Percentiles rank a stretch among this genome's conserved stretches.
These are phyloP conservation scores for Tetradesmus lagerheimii DNA, from an alignment of 139 green algal genomes.

Conservation along the genomic window DNA sequence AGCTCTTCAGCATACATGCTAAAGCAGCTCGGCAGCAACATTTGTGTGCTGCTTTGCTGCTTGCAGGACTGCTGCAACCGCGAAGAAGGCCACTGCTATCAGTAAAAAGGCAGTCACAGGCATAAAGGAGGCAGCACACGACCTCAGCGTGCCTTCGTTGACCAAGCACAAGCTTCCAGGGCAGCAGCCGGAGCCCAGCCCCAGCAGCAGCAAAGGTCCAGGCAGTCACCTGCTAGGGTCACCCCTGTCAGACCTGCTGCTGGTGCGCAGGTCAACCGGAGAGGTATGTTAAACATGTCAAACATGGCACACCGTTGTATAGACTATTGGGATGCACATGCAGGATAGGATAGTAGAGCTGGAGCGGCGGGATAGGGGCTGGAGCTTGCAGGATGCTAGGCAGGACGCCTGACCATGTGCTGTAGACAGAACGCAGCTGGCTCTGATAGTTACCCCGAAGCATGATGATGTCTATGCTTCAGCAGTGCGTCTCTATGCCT, in stretches of 20 bases:
- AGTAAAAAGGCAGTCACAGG: slow-evolving; percentile 31
- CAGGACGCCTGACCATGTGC: not conserved
- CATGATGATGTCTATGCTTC: not conserved
- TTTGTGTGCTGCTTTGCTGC: not conserved
- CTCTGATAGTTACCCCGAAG: not conserved
- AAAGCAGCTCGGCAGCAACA: not conserved
- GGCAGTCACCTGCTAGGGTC: not conserved
- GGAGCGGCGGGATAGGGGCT: not conserved
- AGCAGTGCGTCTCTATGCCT: not conserved
- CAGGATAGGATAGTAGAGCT: not conserved
- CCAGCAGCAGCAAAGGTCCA: slow-evolving; percentile 19
- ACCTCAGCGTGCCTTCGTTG: not conserved
- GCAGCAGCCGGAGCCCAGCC: not conserved
- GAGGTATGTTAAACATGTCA: not conserved
- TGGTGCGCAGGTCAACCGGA: not conserved
- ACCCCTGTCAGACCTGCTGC: not conserved
- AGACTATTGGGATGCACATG: too few relatives aligned
- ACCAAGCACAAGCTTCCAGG: slow-evolving; percentile 23
- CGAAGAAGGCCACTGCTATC: slow-evolving; percentile 26
- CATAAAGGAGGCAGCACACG: slow-evolving; percentile 32
- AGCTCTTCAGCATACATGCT: too few relatives aligned
- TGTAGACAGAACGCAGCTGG: not conserved
- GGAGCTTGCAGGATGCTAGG: not conserved
- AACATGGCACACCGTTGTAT: too few relatives aligned
- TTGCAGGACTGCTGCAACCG: slow-evolving; percentile 17